These are phyloP conservation scores for Aspergillus sp. DNA, from an alignment of 2,329 filamentous ascomycete species.

Conservation along the genomic window DNA sequence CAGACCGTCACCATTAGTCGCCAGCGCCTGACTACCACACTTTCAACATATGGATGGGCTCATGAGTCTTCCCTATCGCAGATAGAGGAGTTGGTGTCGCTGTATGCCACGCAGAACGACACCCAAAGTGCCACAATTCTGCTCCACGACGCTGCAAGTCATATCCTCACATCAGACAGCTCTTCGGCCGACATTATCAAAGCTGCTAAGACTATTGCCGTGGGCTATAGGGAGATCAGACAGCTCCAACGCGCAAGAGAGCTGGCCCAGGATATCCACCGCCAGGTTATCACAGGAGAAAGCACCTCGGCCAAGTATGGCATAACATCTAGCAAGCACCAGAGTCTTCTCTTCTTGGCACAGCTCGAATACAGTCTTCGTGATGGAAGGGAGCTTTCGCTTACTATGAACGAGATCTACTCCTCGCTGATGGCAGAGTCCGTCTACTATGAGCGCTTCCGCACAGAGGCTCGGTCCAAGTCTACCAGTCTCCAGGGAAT, in stretches of 20 bases:
- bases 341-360: conserved; percentile 46
- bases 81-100: conserved; percentile 35
- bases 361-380: conserved; percentile 45
- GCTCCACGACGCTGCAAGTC: conserved; percentile 32
- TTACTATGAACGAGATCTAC: conserved; percentile 44
- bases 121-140: conserved; percentile 28
- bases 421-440: conserved; percentile 46
- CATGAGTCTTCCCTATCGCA: conserved; percentile 40
- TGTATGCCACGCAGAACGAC: conserved; percentile 35
- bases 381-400: conserved; percentile 11
- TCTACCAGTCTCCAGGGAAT: conserved; percentile 39
- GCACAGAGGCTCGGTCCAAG: conserved; percentile 38
- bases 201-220: conserved; percentile 37
- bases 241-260: conserved; percentile 33
- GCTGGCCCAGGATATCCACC: conserved; percentile 37
- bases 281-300: conserved; percentile 40
- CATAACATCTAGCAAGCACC: conserved; percentile 30
- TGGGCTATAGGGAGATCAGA: conserved; percentile 34
- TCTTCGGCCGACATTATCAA: conserved; percentile 28
- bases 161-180: conserved; percentile 31
- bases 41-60: conserved; percentile 37
- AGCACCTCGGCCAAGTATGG: conserved; percentile 34
- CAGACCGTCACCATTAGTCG: conserved; percentile 28
- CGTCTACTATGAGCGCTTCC: conserved; percentile 42
- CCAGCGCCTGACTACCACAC: conserved; percentile 29